Percentiles rank a stretch among this genome's conserved stretches.
Conservation (phyloP, 1,139 yeast genomes). For the Hyphopichia khmerensis region DNA sequence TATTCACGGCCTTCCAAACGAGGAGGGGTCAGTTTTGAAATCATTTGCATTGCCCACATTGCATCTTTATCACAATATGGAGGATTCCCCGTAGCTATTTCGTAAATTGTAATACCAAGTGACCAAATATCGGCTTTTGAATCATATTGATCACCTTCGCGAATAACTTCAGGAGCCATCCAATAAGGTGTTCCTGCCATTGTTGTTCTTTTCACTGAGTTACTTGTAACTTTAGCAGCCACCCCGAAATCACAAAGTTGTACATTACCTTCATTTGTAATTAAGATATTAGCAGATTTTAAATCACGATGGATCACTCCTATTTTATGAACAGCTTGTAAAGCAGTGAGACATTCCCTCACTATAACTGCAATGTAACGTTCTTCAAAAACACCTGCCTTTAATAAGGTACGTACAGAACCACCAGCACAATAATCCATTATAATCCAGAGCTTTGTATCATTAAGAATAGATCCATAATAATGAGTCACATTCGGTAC, state of each 20-base stretch:
- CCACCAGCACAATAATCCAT: constrained; percentile 99
- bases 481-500: constrained; percentile 92
- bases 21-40: constrained; percentile 92
- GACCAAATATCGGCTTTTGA: constrained; percentile 93
- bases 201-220: constrained; percentile 78
- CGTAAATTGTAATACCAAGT: constrained; percentile 88
- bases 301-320: constrained; percentile 95
- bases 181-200: constrained; percentile 99
- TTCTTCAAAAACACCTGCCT: constrained; percentile 89
- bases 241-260: constrained; percentile 97
- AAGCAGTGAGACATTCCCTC: constrained; percentile 76
- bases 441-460: constrained; percentile 91
- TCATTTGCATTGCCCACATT: constrained; percentile 89
- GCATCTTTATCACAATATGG: constrained; percentile 97
- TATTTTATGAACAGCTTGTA: constrained; percentile 77
- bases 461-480: constrained; percentile 83
- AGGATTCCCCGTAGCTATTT: constrained; percentile 95
- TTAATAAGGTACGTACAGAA: constrained; percentile 78
- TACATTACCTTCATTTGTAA: constrained; percentile 85
- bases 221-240: constrained; percentile 87
- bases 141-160: constrained; percentile 87
- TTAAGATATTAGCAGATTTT: constrained; percentile 91
- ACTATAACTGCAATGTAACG: constrained; percentile 75
- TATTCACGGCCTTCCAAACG: constrained; percentile 88
- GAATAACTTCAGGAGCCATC: constrained; percentile 99